phyloP scores from a whole-genome alignment of 495 filamentous ascomycete genomes.

The Talaromyces proteolyticus region DNA sequence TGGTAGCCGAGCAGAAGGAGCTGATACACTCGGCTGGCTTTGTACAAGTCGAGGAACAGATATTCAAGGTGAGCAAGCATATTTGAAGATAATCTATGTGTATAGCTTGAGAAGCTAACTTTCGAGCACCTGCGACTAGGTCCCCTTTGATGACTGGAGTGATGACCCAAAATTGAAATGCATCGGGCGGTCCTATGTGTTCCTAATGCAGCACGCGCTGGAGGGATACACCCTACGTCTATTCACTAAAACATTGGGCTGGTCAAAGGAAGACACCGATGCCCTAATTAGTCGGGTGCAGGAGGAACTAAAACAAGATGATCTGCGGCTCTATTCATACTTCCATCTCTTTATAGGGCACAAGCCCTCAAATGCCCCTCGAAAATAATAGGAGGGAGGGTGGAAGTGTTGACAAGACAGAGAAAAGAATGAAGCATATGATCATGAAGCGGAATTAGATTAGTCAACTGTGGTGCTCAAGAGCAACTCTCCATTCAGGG shows the following conservation, averaged over 20 bases:
- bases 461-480: no score
- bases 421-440: no score
- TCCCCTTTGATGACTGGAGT: background rate
- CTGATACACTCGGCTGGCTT: background rate
- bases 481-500: no score
- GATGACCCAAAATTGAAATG: background rate
- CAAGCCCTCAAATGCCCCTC: background rate
- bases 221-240: slow-evolving; percentile 18
- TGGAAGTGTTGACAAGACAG: no score
- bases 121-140: background rate
- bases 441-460: no score
- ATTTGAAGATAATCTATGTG: no score
- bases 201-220: slow-evolving; percentile 12
- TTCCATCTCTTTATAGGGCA: background rate
- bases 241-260: slow-evolving; percentile 38
- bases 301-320: background rate
- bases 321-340: background rate
- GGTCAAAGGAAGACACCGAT: slow-evolving; percentile 30
- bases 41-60: slow-evolving; percentile 4
- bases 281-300: background rate
- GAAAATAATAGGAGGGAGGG: no score
- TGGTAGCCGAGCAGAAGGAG: background rate
- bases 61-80: background rate
- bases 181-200: background rate
- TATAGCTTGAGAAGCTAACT: no score